Conservation (phyloP, 192 early-diverging fungal genomes). For the Spinellus fusiger region DNA sequence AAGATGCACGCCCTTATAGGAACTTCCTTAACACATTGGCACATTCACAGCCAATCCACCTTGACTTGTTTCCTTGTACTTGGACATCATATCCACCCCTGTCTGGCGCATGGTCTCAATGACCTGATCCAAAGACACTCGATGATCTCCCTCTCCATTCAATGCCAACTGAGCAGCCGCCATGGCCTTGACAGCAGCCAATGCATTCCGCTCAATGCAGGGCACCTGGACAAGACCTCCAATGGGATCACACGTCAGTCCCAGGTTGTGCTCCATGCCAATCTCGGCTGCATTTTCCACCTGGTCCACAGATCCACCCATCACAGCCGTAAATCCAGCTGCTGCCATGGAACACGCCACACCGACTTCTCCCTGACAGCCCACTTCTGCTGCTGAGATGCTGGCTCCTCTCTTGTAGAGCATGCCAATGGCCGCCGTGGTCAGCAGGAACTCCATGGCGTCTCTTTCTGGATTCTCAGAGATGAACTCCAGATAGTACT, state of each 20-base stretch:
- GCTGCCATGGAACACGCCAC: constrained; percentile 98
- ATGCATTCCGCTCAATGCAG: constrained; percentile 90
- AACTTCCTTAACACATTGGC: constrained; percentile 31
- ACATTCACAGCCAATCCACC: constrained; percentile 90
- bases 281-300: constrained; percentile 97
- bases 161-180: constrained; percentile 91
- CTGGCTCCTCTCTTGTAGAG: constrained; percentile 92
- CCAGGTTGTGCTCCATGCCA: constrained; percentile 86
- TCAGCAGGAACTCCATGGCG: constrained; percentile 88
- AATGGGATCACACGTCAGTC: constrained; percentile 82
- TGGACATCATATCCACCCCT: constrained; percentile 80
- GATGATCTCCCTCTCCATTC: constrained; percentile 81
- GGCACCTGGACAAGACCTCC: constrained; percentile 93
- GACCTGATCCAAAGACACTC: constrained; percentile 87
- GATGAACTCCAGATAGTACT: constrained; percentile 94
- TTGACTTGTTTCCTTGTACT: constrained; percentile 93
- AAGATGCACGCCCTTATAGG: no score
- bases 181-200: constrained; percentile 92
- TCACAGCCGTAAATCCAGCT: constrained; percentile 87
- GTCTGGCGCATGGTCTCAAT: constrained; percentile 93
- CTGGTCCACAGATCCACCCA: constrained; percentile 84
- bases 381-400: constrained; percentile 93
- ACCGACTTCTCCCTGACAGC: constrained; percentile 95
- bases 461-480: constrained; percentile 80
- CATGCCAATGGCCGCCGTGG: constrained; percentile 93